A percentile compares a stretch with the other conserved stretches of the same genome.
Evolutionary conservation across 2,329 filamentous ascomycete species (phyloP).

Genomic region (Cercospora citrullina): DNA sequence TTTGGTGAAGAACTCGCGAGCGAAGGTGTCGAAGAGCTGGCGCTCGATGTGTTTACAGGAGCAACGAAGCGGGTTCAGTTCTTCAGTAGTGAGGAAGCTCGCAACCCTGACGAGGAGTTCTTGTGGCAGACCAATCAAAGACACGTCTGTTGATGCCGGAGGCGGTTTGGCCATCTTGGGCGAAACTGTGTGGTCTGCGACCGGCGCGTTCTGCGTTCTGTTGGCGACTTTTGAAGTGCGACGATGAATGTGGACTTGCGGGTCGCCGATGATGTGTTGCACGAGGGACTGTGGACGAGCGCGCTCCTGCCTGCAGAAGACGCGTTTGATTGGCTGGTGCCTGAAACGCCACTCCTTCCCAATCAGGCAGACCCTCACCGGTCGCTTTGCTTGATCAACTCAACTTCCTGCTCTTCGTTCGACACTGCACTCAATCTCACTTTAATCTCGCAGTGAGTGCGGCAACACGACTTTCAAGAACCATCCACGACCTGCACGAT

Average conservation of each 20-base stretch:
- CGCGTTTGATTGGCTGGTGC: slow-evolving; percentile 1
- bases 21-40: slow-evolving; percentile 57
- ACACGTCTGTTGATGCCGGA: background rate
- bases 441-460: background rate
- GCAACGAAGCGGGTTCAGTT: slow-evolving; percentile 54
- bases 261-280: background rate
- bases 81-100: slow-evolving; percentile 54
- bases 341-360: slow-evolving; percentile 1
- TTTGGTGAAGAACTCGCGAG: slow-evolving; percentile 64
- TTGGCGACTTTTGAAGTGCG: slow-evolving; percentile 1
- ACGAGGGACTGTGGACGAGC: background rate
- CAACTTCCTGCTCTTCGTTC: background rate
- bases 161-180: background rate
- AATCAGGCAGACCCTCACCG: slow-evolving; percentile 8
- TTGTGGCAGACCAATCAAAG: slow-evolving; percentile 43
- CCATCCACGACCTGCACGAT: background rate
- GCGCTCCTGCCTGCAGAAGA: slow-evolving; percentile 1
- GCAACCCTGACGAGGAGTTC: slow-evolving; percentile 62
- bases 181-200: background rate
- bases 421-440: background rate
- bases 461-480: background rate
- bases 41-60: slow-evolving; percentile 58
- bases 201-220: background rate
- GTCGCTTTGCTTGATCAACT: background rate
- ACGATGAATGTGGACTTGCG: background rate